These are phyloP conservation scores for Stephania yunnanensis DNA, from an alignment of 164 flowering plant species.

Conservation along the genomic window DNA sequence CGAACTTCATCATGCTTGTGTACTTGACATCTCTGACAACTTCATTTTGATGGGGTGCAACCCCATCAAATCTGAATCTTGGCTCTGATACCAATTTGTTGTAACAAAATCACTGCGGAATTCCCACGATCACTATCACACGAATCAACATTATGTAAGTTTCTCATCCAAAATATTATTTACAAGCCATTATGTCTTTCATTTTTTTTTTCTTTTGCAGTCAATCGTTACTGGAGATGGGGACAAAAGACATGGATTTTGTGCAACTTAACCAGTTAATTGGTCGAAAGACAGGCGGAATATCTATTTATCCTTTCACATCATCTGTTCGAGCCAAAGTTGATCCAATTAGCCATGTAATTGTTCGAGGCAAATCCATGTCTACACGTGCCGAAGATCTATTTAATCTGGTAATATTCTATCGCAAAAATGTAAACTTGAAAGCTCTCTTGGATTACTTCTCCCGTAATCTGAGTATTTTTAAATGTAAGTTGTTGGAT, in stretches of 20 bases:
- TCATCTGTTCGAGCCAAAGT: constrained; percentile 72
- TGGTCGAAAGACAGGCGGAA: constrained; percentile 99
- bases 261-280: constrained; percentile 94
- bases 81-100: too few relatives aligned
- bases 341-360: constrained; percentile 68
- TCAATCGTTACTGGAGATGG: constrained; percentile 98
- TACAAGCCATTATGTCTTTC: neutral
- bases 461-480: neutral
- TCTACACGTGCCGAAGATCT: constrained; percentile 80
- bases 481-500: neutral
- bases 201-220: constrained; percentile 32
- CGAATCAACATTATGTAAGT: too few relatives aligned
- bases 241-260: constrained; percentile 87
- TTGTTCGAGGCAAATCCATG: constrained; percentile 98
- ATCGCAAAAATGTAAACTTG: neutral
- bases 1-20: too few relatives aligned
- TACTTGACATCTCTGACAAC: too few relatives aligned
- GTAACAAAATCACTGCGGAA: too few relatives aligned
- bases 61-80: too few relatives aligned
- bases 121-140: too few relatives aligned
- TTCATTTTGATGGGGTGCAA: too few relatives aligned
- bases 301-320: constrained; percentile 86
- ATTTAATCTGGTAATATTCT: constrained; percentile 69
- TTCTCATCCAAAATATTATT: neutral
- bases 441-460: neutral